Evolutionary conservation across 352 stramenopile species (phyloP), one percentile per base, ranked within the genome.

Genomic region (Globisporangium spinosum): DNA sequence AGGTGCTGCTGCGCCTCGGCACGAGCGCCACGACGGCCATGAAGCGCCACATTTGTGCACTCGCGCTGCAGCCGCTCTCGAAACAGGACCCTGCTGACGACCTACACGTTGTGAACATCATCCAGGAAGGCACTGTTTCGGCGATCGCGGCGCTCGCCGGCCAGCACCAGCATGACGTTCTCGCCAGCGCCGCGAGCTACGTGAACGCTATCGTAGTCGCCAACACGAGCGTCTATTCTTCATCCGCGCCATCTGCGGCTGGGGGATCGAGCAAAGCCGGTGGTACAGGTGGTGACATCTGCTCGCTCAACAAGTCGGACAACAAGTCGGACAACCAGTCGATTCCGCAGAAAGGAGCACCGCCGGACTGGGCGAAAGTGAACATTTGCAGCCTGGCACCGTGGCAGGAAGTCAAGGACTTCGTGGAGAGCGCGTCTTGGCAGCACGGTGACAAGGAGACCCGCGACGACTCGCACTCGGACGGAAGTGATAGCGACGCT

Each of bases 41-140:
- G 56, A 86, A 89, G 76, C 79, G 83, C 23, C 85, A 94, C 60
- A 72, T 92, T 32, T 92, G 83, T 27, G 71, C 80, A 0, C 66
- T 92, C 20, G 72, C 87, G 23, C 70, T 95, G 38, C 85, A 93
- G 51, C 66, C 71, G 15, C 77, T 95, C 27, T 74, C 83, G 22
- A 80, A 75, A 5, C 79, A 82, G 35, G 78, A 77, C 68, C 56
- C 17, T 1, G 72, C 67, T 32, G 76, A 79, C 64, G 78, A 85
- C 47, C 75, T 75, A 17, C 76, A 91, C 58, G 69, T 83, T 12
- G 67, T 77, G 40, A 90, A 81, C 32, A 83, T 94, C 60, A 73
- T 89, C 53, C 83, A 91, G 67, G 82, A 90, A 10, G 85, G 85
- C 8, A 79, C 93, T 27, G 83, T 95, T 4, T 68, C 77, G 0